Percentiles rank a stretch among this genome's conserved stretches.
phyloP scores from a whole-genome alignment of 768 basidiomycete species.

The Xerocomellus chrysenteron region DNA sequence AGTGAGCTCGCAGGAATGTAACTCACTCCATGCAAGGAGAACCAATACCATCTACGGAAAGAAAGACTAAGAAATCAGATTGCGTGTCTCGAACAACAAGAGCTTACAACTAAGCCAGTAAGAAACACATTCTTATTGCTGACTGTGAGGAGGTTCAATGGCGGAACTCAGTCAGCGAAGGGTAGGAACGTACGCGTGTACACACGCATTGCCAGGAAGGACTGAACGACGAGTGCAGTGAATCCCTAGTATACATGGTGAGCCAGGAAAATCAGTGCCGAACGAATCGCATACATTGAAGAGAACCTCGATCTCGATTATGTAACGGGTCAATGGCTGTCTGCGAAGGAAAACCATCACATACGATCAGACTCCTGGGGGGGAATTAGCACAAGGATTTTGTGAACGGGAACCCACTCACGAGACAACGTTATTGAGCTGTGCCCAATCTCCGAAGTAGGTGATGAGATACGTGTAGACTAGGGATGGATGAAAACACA shows the following conservation, averaged over 20 bases:
- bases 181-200: slow-evolving; percentile 42
- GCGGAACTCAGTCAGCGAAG: not conserved
- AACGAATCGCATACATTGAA: slow-evolving; percentile 41
- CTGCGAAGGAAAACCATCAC: not conserved
- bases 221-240: slow-evolving; percentile 53
- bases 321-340: not conserved
- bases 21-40: slow-evolving; percentile 40
- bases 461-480: slow-evolving; percentile 50
- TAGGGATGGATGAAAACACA: slow-evolving; percentile 18
- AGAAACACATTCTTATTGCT: slow-evolving; percentile 46
- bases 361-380: not conserved
- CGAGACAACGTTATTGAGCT: not conserved
- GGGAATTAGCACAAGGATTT: not conserved
- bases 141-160: slow-evolving; percentile 34
- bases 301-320: slow-evolving; percentile 45
- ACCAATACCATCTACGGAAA: slow-evolving; percentile 29
- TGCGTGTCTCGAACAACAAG: not conserved
- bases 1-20: not conserved
- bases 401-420: not conserved
- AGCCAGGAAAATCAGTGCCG: not conserved
- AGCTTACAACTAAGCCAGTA: slow-evolving; percentile 31
- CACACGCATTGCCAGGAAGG: slow-evolving; percentile 51
- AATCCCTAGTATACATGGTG: slow-evolving; percentile 28
- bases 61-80: not conserved
- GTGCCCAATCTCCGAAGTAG: slow-evolving; percentile 32